Conservation (phyloP, 371 early-diverging fungal genomes). For the Apophysomyces sp. region DNA sequence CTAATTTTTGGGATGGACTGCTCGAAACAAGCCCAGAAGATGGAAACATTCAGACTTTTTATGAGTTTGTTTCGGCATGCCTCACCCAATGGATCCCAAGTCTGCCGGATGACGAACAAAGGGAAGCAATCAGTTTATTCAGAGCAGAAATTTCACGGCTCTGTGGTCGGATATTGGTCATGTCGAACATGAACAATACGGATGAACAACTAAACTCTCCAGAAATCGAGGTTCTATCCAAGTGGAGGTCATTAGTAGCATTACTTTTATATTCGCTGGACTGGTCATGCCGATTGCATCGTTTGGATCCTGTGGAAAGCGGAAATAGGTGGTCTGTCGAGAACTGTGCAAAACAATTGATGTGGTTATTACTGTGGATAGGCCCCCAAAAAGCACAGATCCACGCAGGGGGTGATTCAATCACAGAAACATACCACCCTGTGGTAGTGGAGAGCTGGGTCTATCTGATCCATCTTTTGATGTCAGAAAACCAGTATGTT, state of each 20-base stretch:
- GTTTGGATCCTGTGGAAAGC: neutral
- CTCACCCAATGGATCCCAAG: neutral
- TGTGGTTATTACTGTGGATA: neutral
- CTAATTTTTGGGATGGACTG: neutral
- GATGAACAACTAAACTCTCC: neutral
- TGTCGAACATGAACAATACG: neutral
- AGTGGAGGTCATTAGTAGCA: neutral
- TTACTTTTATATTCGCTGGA: neutral
- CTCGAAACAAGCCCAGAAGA: neutral
- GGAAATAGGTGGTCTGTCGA: neutral
- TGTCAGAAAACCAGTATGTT: neutral
- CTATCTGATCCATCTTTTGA: neutral
- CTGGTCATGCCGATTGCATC: neutral
- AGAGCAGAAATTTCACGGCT: neutral
- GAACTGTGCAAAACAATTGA: neutral
- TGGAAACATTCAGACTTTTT: neutral
- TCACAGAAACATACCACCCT: no score
- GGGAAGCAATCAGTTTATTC: neutral
- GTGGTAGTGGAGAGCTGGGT: neutral
- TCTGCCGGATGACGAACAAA: neutral
- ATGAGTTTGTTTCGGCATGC: neutral
- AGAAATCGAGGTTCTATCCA: neutral
- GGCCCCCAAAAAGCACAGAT: neutral
- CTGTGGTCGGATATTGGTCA: neutral
- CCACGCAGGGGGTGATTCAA: neutral